Evolutionary conservation across 805 yeast genomes (phyloP), one percentile per base, ranked within the genome.

Genomic region (Sugiyamaella valdiviana): DNA sequence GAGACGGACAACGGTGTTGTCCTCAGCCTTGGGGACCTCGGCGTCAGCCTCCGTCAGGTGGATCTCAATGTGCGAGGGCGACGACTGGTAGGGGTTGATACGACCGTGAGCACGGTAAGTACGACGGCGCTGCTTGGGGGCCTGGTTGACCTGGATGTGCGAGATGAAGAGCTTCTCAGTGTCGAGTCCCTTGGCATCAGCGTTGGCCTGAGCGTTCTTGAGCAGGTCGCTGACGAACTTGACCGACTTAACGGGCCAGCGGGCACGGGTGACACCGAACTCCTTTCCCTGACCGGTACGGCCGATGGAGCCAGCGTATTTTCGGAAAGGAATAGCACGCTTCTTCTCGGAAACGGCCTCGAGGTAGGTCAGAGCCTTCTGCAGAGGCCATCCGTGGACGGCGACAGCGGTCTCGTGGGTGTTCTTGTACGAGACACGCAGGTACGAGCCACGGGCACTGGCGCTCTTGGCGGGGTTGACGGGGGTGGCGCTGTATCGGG

Each of bases 101-200:
- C 99, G 93, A 86, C 99, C 99, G 85, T 91, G 98, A 69, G 99
- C 99, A 85, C 99, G 90, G 96, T 80, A 93, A 71, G 99, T 93
- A 81, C 99, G 89, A 82, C 99, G 91, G 83, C 98, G 93, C 80
- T 88, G 95, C 80, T 89, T 89, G 79, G 99, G 99, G 69, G 99
- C 99, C 76, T 89, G 96, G 95, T 93, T 93, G 71, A 91, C 99
- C 82, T 93, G 99, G 73, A 93, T 91, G 86, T 93, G 98, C 65
- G 95, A 83, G 70, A 93, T 82, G 78, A 84, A 85, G 73, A 93
- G 85, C 74, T 85, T 87, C 66, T 95, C 80, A 67, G 85, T 81
- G 74, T 93, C 97, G 77, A 93, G 88, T 70, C 99, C 99, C 83
- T 93, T 93, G 66, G 95, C 82, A 75, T 90, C 98, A 75, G 99